A percentile compares a stretch with the other conserved stretches of the same genome.
These are phyloP conservation scores for Neoboletus magnificus DNA, from an alignment of 768 basidiomycete genomes.

Conservation along the genomic window DNA sequence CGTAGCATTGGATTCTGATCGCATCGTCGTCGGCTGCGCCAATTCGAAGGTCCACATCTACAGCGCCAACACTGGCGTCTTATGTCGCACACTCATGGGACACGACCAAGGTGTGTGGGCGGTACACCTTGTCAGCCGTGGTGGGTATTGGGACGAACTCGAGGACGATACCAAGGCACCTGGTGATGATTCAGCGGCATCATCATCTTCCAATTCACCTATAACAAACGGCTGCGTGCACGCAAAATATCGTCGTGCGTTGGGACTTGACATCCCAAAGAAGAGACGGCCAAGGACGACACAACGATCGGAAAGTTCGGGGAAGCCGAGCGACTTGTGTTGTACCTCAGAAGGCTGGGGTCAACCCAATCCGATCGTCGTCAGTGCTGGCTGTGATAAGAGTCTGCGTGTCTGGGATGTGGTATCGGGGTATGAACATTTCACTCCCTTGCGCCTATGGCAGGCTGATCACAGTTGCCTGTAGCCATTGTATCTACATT, in stretches of 20 bases:
- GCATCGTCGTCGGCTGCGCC: slow-evolving; percentile 87
- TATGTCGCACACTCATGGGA: slow-evolving; percentile 73
- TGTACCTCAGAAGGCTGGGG: slow-evolving; percentile 87
- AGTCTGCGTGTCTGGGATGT: slow-evolving; percentile 91
- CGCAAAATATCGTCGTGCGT: slow-evolving; percentile 42
- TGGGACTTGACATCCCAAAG: slow-evolving; percentile 42
- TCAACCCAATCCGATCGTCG: slow-evolving; percentile 74
- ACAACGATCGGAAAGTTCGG: slow-evolving; percentile 13
- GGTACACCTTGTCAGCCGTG: slow-evolving; percentile 70
- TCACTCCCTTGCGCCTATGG: neutral
- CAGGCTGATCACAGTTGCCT: slow-evolving; percentile 1
- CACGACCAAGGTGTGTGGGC: slow-evolving; percentile 94
- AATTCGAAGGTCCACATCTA: slow-evolving; percentile 85
- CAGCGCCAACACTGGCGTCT: slow-evolving; percentile 71
- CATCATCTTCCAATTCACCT: neutral
- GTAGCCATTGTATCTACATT: slow-evolving; percentile 67
- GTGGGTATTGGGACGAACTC: slow-evolving; percentile 43
- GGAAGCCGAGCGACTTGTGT: slow-evolving; percentile 50
- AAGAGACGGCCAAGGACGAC: slow-evolving; percentile 22
- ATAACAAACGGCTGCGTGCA: slow-evolving; percentile 26
- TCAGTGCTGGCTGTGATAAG: slow-evolving; percentile 93
- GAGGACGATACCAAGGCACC: slow-evolving; percentile 4
- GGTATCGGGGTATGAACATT: slow-evolving; percentile 62
- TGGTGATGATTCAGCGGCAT: slow-evolving; percentile 4
- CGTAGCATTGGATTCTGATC: slow-evolving; percentile 76